Base-by-base conservation (phyloP, 805 yeast genomes). In the Gaillardinia entomophila region DNA sequence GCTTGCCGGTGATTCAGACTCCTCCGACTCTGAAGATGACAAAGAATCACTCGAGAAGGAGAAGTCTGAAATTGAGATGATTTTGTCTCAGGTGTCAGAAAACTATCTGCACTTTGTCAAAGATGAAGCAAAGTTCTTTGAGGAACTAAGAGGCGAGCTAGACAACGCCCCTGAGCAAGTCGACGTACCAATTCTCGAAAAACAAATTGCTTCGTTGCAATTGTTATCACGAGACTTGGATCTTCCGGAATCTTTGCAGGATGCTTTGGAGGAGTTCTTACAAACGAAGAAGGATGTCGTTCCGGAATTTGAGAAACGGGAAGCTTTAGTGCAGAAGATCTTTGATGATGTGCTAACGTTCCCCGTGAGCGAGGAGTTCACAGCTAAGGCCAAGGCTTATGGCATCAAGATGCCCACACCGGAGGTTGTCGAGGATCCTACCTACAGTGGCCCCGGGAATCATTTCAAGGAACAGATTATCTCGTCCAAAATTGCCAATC, bases 131-230 rank as follows among this genome's bases (percentile, higher is more conserved):
- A n/a, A n/a, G n/a, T n/a, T n/a, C n/a, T n/a, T n/a, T n/a, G n/a
- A n/a, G n/a, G n/a, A n/a, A n/a, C n/a, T n/a, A n/a, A n/a, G n/a
- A n/a, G n/a, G n/a, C n/a, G n/a, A n/a, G n/a, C n/a, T n/a, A n/a
- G n/a, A n/a, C n/a, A n/a, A 27, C 10, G 29, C 18, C n/a, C 30
- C 26, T 16, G 27, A 42, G 10, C 48, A 45, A 34, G 22, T 31
- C 18, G 31, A 19, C 14, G 39, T 19, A 10, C 10, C 22, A 10
- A 10, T 77, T 12, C 56, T 84, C 31, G 58, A 66, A 27, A 69
- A 73, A 36, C 94, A 84, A 51, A 51, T 84, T 14, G 55, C 75
- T 12, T 81, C 80, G 0, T 66, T 82, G 32, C 84, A 82, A 48
- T 48, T 82, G 12, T 55, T 84, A 26, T 73, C 86, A 2, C 75